phyloP scores from a whole-genome alignment of 2,329 filamentous ascomycete genomes.

The Claviceps fusiformis region DNA sequence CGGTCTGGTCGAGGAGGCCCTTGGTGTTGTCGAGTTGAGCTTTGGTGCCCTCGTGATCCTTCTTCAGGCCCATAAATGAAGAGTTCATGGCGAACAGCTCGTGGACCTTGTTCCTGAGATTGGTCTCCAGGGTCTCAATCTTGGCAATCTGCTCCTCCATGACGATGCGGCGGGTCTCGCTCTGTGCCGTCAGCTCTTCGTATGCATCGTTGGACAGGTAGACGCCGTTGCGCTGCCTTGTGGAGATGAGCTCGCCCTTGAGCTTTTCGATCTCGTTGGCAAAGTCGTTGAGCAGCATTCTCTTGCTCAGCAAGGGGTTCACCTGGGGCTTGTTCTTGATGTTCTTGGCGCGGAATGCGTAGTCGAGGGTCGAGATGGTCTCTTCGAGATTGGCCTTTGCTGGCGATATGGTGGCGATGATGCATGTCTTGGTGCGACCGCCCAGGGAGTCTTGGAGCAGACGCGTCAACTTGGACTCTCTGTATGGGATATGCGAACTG shows the following conservation, averaged over 20 bases:
- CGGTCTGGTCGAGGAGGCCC: conserved; percentile 72
- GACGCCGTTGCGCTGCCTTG: conserved; percentile 85
- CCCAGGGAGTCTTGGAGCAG: conserved; percentile 93
- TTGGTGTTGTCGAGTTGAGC: conserved; percentile 65
- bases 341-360: conserved; percentile 95
- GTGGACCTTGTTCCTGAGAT: conserved; percentile 84
- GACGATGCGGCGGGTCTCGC: conserved; percentile 80
- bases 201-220: conserved; percentile 82
- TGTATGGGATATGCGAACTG: conserved; percentile 73
- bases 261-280: conserved; percentile 87
- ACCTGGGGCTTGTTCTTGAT: conserved; percentile 96
- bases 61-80: conserved; percentile 77
- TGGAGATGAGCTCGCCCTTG: conserved; percentile 86
- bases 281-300: conserved; percentile 80
- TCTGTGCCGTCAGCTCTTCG: conserved; percentile 83
- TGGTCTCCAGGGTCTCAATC: conserved; percentile 83
- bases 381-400: conserved; percentile 93
- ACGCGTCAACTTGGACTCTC: conserved; percentile 92
- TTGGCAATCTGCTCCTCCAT: conserved; percentile 86
- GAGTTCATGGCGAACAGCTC: conserved; percentile 79
- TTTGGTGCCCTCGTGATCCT: conserved; percentile 71
- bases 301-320: conserved; percentile 85
- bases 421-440: conserved; percentile 93
- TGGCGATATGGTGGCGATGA: conserved; percentile 91
- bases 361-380: conserved; percentile 95